These are phyloP conservation scores for Candida tammaniensis DNA, from an alignment of 805 yeast genomes.

Conservation along the genomic window DNA sequence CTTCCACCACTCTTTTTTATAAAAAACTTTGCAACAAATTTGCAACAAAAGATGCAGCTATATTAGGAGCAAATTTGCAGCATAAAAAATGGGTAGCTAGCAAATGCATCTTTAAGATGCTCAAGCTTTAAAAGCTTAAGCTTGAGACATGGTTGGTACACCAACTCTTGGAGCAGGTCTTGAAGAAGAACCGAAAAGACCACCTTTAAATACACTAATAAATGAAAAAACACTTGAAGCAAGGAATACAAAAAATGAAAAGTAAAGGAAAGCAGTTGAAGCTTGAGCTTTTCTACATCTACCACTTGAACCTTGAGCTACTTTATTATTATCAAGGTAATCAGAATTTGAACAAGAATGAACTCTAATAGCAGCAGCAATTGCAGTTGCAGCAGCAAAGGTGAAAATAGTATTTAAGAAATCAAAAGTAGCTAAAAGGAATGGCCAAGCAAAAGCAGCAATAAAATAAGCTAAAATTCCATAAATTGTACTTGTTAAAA, in stretches of 20 bases:
- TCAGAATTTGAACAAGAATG: constrained; percentile 77
- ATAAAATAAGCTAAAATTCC: constrained; percentile 76
- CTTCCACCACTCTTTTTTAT: no score
- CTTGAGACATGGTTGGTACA: constrained; percentile 88
- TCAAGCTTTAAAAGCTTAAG: constrained; percentile 48
- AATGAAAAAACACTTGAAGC: constrained; percentile 58
- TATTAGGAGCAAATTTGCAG: no score
- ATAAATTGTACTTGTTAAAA: constrained; percentile 76
- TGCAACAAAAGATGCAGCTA: no score
- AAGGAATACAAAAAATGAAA: constrained; percentile 73
- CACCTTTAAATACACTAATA: constrained; percentile 56
- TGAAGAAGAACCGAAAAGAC: constrained; percentile 39
- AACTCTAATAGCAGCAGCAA: constrained; percentile 84
- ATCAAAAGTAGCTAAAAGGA: constrained; percentile 71
- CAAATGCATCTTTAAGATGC: no score
- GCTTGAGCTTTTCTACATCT: constrained; percentile 97
- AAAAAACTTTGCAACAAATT: no score
- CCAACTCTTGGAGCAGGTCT: constrained; percentile 68
- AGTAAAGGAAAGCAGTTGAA: constrained; percentile 75
- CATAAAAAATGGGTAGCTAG: no score
- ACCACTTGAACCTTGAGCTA: constrained; percentile 71
- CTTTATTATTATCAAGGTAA: constrained; percentile 63
- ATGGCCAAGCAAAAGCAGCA: constrained; percentile 83
- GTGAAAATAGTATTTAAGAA: constrained; percentile 88
- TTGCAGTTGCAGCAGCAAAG: constrained; percentile 90